Percentiles rank a stretch among this genome's conserved stretches.
Evolutionary conservation across 2,329 filamentous ascomycete genomes (phyloP).

Genomic region (Metarhizium guizhouense): DNA sequence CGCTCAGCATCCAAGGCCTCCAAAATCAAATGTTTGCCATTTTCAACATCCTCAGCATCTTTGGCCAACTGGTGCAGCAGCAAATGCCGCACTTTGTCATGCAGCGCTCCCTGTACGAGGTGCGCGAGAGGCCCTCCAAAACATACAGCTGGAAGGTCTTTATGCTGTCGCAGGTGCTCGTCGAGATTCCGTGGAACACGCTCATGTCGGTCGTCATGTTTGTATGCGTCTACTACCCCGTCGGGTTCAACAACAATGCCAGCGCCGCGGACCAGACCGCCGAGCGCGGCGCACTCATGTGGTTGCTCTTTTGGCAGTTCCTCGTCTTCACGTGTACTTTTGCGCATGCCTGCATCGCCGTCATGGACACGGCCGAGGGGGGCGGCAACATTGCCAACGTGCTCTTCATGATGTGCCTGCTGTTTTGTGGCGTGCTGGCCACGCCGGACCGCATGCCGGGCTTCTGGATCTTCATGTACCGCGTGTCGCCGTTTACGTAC

Average conservation of each 20-base stretch:
- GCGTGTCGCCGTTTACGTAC: constrained; percentile 19
- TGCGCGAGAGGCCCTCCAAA: constrained; percentile 57
- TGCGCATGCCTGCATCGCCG: constrained; percentile 9
- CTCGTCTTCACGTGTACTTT: constrained; percentile 11
- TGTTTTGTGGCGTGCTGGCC: constrained; percentile 11
- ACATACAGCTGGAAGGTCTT: constrained; percentile 62
- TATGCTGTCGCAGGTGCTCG: constrained; percentile 43
- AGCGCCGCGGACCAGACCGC: too few species aligned
- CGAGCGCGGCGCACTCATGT: too few species aligned
- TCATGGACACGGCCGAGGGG: constrained; percentile 9
- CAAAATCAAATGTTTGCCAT: constrained; percentile 65
- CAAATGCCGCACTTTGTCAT: constrained; percentile 64
- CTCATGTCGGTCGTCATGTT: constrained; percentile 59
- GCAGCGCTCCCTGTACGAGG: constrained; percentile 61
- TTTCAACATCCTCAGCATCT: constrained; percentile 64
- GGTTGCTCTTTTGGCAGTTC: constrained; percentile 8
- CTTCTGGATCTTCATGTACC: constrained; percentile 14
- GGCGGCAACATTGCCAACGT: constrained; percentile 9
- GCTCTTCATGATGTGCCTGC: constrained; percentile 6
- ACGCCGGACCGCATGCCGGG: constrained; percentile 6
- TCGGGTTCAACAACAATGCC: too few species aligned
- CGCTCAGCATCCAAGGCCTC: constrained; percentile 50
- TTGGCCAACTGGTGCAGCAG: constrained; percentile 45
- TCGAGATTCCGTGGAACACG: constrained; percentile 35
- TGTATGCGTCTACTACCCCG: constrained; percentile 19